These are phyloP conservation scores for Phialemoniopsis sp. DNA, from an alignment of 2,329 filamentous ascomycete species.

Conservation along the genomic window DNA sequence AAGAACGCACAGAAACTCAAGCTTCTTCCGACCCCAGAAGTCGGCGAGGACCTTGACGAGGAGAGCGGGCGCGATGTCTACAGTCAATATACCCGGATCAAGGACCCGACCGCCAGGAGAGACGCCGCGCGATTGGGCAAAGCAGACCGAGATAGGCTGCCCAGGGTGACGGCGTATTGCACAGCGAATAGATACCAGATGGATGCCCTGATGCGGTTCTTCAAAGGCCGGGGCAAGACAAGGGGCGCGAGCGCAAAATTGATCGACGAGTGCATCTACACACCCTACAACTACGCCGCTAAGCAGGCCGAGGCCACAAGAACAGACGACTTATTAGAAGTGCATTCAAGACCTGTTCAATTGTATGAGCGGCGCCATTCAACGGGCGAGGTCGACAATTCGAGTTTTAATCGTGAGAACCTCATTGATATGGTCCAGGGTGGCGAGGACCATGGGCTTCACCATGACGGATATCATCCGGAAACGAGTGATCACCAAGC, in stretches of 20 bases:
- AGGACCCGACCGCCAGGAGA: slow-evolving; percentile 86
- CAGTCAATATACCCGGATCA: slow-evolving; percentile 95
- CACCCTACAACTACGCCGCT: slow-evolving; percentile 75
- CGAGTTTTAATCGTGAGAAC: slow-evolving; percentile 52
- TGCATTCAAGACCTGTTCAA: slow-evolving; percentile 28
- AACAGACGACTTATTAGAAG: slow-evolving; percentile 17
- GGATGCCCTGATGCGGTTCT: slow-evolving; percentile 82
- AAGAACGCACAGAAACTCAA: slow-evolving; percentile 97
- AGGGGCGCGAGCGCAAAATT: slow-evolving; percentile 82
- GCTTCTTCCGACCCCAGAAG: slow-evolving; percentile 85
- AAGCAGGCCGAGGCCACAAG: slow-evolving; percentile 27
- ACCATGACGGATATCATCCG: background rate
- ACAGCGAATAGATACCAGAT: slow-evolving; percentile 89
- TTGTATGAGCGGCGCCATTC: slow-evolving; percentile 66
- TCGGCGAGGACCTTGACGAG: slow-evolving; percentile 76
- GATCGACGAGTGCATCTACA: slow-evolving; percentile 97
- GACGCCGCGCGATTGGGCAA: slow-evolving; percentile 92
- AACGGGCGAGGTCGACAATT: slow-evolving; percentile 66
- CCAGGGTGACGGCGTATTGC: slow-evolving; percentile 93
- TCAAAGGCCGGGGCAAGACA: slow-evolving; percentile 78
- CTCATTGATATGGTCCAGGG: slow-evolving; percentile 55
- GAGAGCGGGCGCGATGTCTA: slow-evolving; percentile 95
- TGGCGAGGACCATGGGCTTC: background rate
- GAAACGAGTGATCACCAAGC: background rate
- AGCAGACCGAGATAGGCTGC: slow-evolving; percentile 81